Percentiles rank a stretch among this genome's conserved stretches.
Conservation (phyloP, 163 green algal species). For the Chloromonas sp. region DNA sequence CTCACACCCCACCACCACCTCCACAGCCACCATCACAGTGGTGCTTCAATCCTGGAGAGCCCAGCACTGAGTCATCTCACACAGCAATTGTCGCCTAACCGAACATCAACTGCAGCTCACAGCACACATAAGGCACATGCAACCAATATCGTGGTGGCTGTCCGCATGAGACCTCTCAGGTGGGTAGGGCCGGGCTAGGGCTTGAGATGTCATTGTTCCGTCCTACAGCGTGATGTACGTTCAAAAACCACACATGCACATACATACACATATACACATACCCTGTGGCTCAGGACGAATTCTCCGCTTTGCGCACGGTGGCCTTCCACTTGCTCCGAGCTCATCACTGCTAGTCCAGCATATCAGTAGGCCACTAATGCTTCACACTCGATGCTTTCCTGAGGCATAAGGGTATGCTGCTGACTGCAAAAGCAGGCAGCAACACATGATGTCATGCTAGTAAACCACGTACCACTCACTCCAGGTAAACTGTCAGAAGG, state of each 20-base stretch:
- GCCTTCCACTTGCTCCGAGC: neutral
- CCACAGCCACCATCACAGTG: too few species aligned
- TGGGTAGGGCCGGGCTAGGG: neutral
- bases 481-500: too few species aligned
- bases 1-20: too few species aligned
- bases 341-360: neutral
- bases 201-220: neutral
- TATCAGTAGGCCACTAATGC: too few species aligned
- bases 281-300: neutral
- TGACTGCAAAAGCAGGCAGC: too few species aligned
- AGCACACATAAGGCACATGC: neutral
- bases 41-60: neutral
- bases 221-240: neutral
- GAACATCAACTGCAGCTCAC: neutral
- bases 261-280: neutral
- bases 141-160: neutral
- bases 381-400: too few species aligned
- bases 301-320: neutral
- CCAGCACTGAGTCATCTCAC: too few species aligned
- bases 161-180: neutral
- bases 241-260: neutral
- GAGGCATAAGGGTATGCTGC: too few species aligned
- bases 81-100: too few species aligned
- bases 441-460: too few species aligned
- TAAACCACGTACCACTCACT: too few species aligned